Evolutionary conservation across 306 rosid species (phyloP), one percentile per base, ranked within the genome.

Genomic region (Dryas octopetala): DNA sequence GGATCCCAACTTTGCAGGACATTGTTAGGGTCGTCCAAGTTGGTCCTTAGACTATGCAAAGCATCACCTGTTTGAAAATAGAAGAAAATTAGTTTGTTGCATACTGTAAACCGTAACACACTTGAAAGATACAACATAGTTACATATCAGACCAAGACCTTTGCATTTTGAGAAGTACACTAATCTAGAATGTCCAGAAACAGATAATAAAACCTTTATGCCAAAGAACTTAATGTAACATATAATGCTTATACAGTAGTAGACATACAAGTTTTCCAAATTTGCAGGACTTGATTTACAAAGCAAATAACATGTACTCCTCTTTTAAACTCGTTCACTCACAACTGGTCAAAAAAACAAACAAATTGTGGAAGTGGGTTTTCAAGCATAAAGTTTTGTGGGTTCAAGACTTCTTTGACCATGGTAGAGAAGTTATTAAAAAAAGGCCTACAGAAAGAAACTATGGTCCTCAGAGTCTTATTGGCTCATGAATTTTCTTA

Each of bases 1-100:
- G 99, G 99, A 86, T 95, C 99, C 99, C 99, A 95, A 86, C 99
- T 95, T 76, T 92, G 97, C 83, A 95, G 79, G 71, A 95, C 99
- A 86, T 90, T 95, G 85, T 92, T 90, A 59, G 99, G 99, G 79
- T 95, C 99, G 71, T 72, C 86, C 75, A 95, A 90, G 81, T 89
- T 95, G 81, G 90, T 82, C 88, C 99, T 82, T 64, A 95, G 86
- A 81, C 91, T 92, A 78, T 95, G 99, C 78, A 95, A 83, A 71
- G 99, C 99, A 83, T 95, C 99, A 28, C 99, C 99, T 95, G 89
- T 82, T 80, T 54, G 70, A 79, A 64, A 80, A 79, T 55, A 69
- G 7, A 38, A 63, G 15, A 72, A 64, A 76, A 17, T 52, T 5
- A 47, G 76, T 79, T 65, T 86, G 75, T 78, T 71, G 58, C 66